Evolutionary conservation across 1,139 yeast genomes (phyloP).

Genomic region (Scheffersomyces titani): DNA sequence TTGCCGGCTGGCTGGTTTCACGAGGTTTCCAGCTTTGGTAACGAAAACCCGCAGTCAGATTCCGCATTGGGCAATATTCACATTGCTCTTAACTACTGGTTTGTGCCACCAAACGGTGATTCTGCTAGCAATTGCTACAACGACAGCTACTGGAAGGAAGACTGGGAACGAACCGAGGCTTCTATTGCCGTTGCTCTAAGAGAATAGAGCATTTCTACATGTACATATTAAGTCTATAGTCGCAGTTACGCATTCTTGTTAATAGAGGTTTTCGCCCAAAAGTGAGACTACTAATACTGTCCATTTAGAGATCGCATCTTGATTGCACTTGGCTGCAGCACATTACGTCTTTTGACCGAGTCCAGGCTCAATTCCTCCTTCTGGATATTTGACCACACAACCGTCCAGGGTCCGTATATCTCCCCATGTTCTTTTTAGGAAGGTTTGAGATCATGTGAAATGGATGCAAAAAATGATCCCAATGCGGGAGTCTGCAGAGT

Average conservation of each 20-base stretch:
- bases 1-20: conserved; percentile 83
- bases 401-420: not conserved
- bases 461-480: not conserved
- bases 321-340: not conserved
- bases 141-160: conserved; percentile 53
- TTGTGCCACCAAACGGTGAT: conserved; percentile 57
- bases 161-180: conserved; percentile 39
- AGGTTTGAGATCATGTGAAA: not conserved
- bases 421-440: not conserved
- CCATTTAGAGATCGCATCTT: not conserved
- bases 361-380: not conserved
- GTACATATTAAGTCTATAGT: not conserved
- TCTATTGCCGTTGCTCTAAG: conserved; percentile 14
- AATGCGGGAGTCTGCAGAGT: not conserved
- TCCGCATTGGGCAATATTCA: conserved; percentile 40
- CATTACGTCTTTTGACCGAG: not conserved
- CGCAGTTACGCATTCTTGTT: not conserved
- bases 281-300: not conserved
- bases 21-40: conserved; percentile 71
- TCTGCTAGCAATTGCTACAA: conserved; percentile 35
- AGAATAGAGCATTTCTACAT: not conserved
- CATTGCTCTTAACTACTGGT: conserved; percentile 74
- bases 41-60: conserved; percentile 4
- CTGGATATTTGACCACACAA: not conserved
- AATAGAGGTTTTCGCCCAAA: not conserved